Evolutionary conservation across 805 yeast genomes (phyloP), one percentile per base, ranked within the genome.

Genomic region (Teunomyces cretensis): DNA sequence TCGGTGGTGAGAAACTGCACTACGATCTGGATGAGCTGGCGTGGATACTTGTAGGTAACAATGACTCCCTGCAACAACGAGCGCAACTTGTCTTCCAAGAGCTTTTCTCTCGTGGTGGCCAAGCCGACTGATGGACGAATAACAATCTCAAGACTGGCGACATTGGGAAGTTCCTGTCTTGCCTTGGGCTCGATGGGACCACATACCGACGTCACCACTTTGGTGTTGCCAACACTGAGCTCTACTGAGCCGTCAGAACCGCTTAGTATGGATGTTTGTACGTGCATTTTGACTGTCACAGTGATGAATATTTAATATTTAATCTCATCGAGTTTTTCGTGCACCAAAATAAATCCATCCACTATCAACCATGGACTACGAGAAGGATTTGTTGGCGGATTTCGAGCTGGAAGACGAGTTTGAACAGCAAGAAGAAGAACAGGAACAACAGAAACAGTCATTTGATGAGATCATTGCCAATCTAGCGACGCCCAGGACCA

Each of bases 171-270:
- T 61, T 92, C 98, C 59, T 90, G 96, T 54, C 92, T 78, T 11
- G 80, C 65, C 60, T 84, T 85, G 9, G 88, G 83, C 57, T 92
- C 97, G 26, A 92, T 77, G 0, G 99, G 99, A 0, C 99, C 99
- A 1, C 91, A 78, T 1, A 92, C 91, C 0, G 96, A 82, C 35
- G 84, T 80, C 2, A 91, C 65, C 2, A 86, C 82, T 45, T 78
- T 78, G 1, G 86, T 79, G 13, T 62, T 62, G 1, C 77, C 80
- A n/a, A 67, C 60, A 12, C 66, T 60, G 45, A 83, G 70, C 17
- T 76, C 76, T 1, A 92, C 83, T 1, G 96, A 87, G 1, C 97
- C 97, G 61, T 89, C 96, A 2, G 84, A 92, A 50, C 81, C 77
- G 44, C 69, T 66, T 39, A 88, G 64, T 3, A 70, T 50, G 16